A percentile compares a stretch with the other conserved stretches of the same genome.
phyloP scores from a whole-genome alignment of 805 yeast genomes.

The Candida oleophila region DNA sequence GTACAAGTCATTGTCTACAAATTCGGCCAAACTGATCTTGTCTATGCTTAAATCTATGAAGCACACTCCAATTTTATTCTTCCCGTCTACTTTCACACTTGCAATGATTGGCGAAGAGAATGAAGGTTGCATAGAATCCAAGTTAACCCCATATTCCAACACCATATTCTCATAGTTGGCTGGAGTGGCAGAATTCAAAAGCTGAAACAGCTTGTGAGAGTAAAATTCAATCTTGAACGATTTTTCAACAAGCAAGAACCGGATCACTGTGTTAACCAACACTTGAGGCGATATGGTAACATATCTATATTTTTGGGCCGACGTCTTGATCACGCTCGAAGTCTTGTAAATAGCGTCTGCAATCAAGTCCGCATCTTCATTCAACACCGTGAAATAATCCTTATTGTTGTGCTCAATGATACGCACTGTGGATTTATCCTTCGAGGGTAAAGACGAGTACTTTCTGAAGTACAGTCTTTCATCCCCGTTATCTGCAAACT shows the following conservation, averaged over 20 bases:
- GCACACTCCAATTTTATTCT: constrained; percentile 68
- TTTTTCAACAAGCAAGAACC: constrained; percentile 63
- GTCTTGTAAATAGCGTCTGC: constrained; percentile 87
- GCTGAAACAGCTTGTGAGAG: constrained; percentile 57
- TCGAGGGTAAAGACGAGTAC: constrained; percentile 49
- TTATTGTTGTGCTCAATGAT: constrained; percentile 69
- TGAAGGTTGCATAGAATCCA: constrained; percentile 62
- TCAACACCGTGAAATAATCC: constrained; percentile 75
- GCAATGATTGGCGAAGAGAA: constrained; percentile 42
- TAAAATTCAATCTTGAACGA: constrained; percentile 82
- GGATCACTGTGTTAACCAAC: constrained; percentile 58
- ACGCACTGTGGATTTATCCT: constrained; percentile 52
- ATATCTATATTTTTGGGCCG: constrained; percentile 46
- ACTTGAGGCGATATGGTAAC: constrained; percentile 80
- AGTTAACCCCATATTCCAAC: constrained; percentile 34
- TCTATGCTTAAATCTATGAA: constrained; percentile 72
- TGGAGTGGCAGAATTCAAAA: constrained; percentile 71
- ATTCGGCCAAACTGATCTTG: constrained; percentile 70
- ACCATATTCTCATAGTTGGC: constrained; percentile 71
- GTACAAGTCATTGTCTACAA: constrained; percentile 82
- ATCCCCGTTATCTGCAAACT: constrained; percentile 39
- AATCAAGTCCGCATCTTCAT: constrained; percentile 73
- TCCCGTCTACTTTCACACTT: constrained; percentile 37
- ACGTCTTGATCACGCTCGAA: constrained; percentile 70
- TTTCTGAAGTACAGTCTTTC: constrained; percentile 43